Evolutionary conservation across 768 basidiomycete species (phyloP), one percentile per base, ranked within the genome.

Genomic region (Mycena metata): DNA sequence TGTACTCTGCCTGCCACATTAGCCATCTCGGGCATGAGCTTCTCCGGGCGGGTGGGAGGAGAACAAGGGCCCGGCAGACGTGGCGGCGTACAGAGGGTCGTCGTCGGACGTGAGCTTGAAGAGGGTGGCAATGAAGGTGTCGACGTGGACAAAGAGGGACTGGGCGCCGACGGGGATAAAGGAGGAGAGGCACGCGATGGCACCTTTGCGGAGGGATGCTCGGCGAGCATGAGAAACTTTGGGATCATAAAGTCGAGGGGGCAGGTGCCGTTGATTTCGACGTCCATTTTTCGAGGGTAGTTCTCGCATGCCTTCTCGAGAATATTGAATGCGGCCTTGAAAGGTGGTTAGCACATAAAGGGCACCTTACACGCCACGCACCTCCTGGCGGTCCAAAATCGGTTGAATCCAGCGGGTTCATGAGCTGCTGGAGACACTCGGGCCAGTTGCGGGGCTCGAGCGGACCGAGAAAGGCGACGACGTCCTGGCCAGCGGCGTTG

Each of bases 1-100:
- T 99, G 80, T 98, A 99, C 78, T 97, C n/a, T n/a, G n/a, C n/a
- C 96, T 30, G 97, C 96, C 46, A 99, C 98, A 73, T 95, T 96
- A 24, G 83, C 78, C 88, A 99, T 94, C 78, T 98, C 96, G 0
- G 97, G n/a, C n/a, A n/a, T n/a, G n/a, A n/a, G n/a, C n/a, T n/a
- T n/a, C n/a, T n/a, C n/a, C 85, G n/a, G n/a, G n/a, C n/a, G n/a
- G n/a, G n/a, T n/a, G n/a, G n/a, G n/a, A n/a, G n/a, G n/a, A n/a
- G n/a, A n/a, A n/a, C n/a, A n/a, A n/a, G n/a, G n/a, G n/a, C n/a
- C n/a, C n/a, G n/a, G n/a, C n/a, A n/a, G n/a, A n/a, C n/a, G n/a
- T n/a, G n/a, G n/a, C n/a, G n/a, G n/a, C n/a, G n/a, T n/a, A n/a
- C n/a, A n/a, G n/a, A n/a, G n/a, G n/a, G n/a, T n/a, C n/a, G n/a